phyloP scores from a whole-genome alignment of 441 rosid species.

The Pelargonium australe region DNA sequence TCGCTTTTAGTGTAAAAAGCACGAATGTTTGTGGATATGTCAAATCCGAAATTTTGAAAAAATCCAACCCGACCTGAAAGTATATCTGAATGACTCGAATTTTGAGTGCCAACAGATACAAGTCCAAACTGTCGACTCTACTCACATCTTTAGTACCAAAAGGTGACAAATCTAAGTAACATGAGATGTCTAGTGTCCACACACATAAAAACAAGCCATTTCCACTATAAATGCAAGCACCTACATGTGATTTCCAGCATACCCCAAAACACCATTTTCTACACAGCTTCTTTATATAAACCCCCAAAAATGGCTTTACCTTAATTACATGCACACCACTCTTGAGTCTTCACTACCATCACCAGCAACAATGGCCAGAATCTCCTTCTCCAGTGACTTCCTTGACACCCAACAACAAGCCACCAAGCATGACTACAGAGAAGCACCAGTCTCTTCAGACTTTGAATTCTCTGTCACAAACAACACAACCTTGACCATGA shows the following conservation, averaged over 20 bases:
- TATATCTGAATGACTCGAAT: too few relatives aligned
- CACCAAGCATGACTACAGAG: conserved; percentile 53
- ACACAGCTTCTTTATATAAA: neutral
- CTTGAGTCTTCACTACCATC: neutral
- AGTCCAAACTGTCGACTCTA: neutral
- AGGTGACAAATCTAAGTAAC: conserved; percentile 53
- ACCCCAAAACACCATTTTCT: conserved; percentile 6
- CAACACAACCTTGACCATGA: conserved; percentile 30
- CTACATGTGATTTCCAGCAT: conserved; percentile 33
- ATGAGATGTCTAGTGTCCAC: conserved; percentile 42
- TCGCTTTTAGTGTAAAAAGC: too few relatives aligned
- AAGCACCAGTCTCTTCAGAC: conserved; percentile 88
- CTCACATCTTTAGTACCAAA: conserved; percentile 16
- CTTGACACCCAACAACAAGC: conserved; percentile 42
- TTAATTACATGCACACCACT: conserved; percentile 7
- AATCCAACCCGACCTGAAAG: too few relatives aligned
- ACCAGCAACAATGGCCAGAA: conserved; percentile 45
- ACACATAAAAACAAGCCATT: conserved; percentile 25
- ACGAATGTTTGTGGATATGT: too few relatives aligned
- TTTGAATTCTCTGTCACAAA: conserved; percentile 64
- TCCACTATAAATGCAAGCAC: conserved; percentile 32
- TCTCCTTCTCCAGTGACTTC: conserved; percentile 91
- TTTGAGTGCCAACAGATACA: too few relatives aligned
- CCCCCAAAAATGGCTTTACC: conserved; percentile 22
- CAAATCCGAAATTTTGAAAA: too few relatives aligned